Percentiles rank a stretch among this genome's conserved stretches.
Evolutionary conservation across 106 monocot species (phyloP).

Genomic region (Dendrobium catenatum): DNA sequence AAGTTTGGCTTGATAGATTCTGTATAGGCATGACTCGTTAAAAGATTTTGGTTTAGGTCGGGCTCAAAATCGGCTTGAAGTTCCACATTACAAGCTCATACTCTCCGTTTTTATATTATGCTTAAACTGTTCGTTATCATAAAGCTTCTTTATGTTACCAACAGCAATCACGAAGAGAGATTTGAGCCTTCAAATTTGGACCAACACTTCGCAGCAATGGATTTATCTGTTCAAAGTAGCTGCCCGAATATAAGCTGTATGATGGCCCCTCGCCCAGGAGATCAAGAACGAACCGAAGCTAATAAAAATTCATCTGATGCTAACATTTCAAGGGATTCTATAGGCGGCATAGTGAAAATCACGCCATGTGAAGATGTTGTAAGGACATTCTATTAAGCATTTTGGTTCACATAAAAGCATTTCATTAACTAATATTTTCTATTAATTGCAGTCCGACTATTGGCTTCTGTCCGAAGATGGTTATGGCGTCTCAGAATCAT

Average conservation of each 20-base stretch:
- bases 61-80: too few species aligned
- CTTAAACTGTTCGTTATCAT: too few species aligned
- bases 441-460: background rate
- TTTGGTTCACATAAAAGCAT: background rate
- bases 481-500: background rate
- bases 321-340: background rate
- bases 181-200: constrained; percentile 4
- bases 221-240: background rate
- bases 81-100: too few species aligned
- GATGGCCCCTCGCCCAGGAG: background rate
- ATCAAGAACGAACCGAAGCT: too few species aligned
- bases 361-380: background rate
- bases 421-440: too few species aligned
- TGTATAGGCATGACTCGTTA: too few species aligned
- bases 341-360: background rate
- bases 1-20: too few species aligned
- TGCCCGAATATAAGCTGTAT: background rate
- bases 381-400: background rate
- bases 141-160: background rate
- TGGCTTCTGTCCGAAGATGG: constrained; percentile 5
- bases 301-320: background rate
- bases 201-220: background rate
- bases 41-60: too few species aligned
- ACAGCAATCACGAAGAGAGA: constrained; percentile 10
- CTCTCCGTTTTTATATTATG: too few species aligned